Base-by-base conservation (phyloP, 306 rosid genomes). In the Rosa rugosa region DNA sequence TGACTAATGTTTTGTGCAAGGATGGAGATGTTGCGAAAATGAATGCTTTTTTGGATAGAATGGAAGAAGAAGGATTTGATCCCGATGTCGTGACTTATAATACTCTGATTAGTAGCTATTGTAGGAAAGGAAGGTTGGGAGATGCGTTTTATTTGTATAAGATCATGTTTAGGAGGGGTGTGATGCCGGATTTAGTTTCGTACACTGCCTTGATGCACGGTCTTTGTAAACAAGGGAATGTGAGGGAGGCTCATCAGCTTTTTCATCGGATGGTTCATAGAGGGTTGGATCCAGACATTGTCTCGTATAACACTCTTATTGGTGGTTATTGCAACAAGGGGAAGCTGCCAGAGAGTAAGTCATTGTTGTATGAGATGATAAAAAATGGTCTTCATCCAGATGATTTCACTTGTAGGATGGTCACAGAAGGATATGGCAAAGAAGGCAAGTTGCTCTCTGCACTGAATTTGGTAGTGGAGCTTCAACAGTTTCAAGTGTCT, bases 31-130 rank as follows among this genome's bases (percentile, higher is more conserved):
- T 84, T 11, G 80, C 89, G 74, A 92, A 89, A 89, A 93, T 92
- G 75, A 89, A 87, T 8, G 91, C 81, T 16, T 94, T 94, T 77
- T 45, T 94, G 62, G 97, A 94, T 63, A 92, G 86, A 79, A 94
- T 94, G 95, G 98, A 94, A 78, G 97, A 92, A 65, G 97, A 92
- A 79, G 97, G 98, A 11, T 94, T 92, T 84, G 93, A 89, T 64
- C 97, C 98, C 2, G 93, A 94, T 49, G 75, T 88, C 0, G 97
- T 94, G 60, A 94, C 97, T 0, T 94, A 92, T 80, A 92, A 92
- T 78, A 94, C 92, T 8, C 83, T 94, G 45, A 82, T 94, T 77
- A 84, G 59, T 86, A 88, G 95, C 76, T 94, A 92, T 83, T 92
- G 97, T 83, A 88, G 80, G 57, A 91, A 87, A 79, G 91, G 93